phyloP scores from a whole-genome alignment of 306 rosid species.

The Cucurbita moschata region DNA sequence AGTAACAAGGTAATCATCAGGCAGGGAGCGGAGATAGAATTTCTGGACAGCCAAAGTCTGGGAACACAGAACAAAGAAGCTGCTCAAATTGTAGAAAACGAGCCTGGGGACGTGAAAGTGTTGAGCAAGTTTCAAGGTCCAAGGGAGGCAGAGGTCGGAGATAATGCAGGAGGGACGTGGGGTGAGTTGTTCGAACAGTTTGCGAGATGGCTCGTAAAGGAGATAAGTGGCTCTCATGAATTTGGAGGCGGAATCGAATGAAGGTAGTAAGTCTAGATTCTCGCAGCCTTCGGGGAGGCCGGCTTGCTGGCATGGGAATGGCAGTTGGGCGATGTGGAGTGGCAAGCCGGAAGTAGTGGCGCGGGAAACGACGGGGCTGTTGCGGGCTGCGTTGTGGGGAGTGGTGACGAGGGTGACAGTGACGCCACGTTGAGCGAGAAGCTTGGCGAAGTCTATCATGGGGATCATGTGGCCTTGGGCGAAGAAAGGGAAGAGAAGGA shows the following conservation, averaged over 20 bases:
- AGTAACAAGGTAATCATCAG: slow-evolving; percentile 3
- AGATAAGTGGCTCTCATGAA: not conserved
- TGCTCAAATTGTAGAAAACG: not conserved
- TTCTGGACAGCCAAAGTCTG: not conserved
- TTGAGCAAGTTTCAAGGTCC: slow-evolving; percentile 8
- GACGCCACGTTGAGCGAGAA: slow-evolving; percentile 16
- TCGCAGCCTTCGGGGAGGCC: not conserved
- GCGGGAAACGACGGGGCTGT: not conserved
- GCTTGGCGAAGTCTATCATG: slow-evolving; percentile 21
- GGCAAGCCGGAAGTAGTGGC: not conserved
- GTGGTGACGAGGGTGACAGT: slow-evolving; percentile 1
- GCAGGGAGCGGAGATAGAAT: not conserved
- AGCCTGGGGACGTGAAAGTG: slow-evolving; percentile 9
- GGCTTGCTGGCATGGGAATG: not conserved
- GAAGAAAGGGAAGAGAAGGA: slow-evolving; percentile 17
- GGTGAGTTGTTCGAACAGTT: slow-evolving; percentile 15
- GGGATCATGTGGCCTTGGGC: slow-evolving; percentile 39
- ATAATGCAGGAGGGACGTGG: slow-evolving; percentile 45
- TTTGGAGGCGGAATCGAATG: not conserved
- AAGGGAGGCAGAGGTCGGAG: slow-evolving; percentile 31
- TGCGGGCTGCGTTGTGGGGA: not conserved
- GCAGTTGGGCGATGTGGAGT: not conserved
- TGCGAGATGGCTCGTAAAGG: slow-evolving; percentile 21
- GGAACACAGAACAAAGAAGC: not conserved
- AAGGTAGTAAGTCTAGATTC: not conserved